Conservation (phyloP, 495 filamentous ascomycete species). For the Trichoderma gamsii region DNA sequence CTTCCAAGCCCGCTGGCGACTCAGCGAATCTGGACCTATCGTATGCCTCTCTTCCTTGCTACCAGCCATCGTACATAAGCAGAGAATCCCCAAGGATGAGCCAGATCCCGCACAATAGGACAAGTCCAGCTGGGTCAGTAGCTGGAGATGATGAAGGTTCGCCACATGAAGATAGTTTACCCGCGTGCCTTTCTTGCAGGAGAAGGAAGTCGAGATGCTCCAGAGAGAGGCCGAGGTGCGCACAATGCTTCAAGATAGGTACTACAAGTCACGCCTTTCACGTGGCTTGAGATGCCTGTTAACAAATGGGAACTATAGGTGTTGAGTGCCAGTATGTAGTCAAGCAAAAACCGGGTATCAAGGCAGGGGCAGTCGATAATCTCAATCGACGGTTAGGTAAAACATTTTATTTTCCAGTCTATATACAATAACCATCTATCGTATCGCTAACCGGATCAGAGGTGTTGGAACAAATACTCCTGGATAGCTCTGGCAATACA, state of each 20-base stretch:
- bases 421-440: not conserved
- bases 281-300: not conserved
- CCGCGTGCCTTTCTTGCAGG: conserved; percentile 19
- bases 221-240: conserved; percentile 21
- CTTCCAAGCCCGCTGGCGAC: no score
- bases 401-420: not conserved
- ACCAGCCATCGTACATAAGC: not conserved
- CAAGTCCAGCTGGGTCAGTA: not conserved
- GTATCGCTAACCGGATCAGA: conserved; percentile 8
- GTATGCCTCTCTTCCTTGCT: not conserved
- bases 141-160: not conserved
- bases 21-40: not conserved
- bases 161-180: not conserved
- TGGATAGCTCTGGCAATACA: conserved; percentile 18
- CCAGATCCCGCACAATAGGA: not conserved
- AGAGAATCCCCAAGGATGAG: not conserved
- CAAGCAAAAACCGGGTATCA: conserved; percentile 26
- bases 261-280: not conserved
- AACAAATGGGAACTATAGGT: not conserved
- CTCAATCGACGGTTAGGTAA: conserved; percentile 23
- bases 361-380: conserved; percentile 25
- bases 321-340: conserved; percentile 24
- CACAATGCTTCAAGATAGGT: conserved; percentile 17
- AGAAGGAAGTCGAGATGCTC: conserved; percentile 26
- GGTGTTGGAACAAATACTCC: conserved; percentile 18